Conservation (phyloP, 768 basidiomycete species). For the Boletus fagicola region DNA sequence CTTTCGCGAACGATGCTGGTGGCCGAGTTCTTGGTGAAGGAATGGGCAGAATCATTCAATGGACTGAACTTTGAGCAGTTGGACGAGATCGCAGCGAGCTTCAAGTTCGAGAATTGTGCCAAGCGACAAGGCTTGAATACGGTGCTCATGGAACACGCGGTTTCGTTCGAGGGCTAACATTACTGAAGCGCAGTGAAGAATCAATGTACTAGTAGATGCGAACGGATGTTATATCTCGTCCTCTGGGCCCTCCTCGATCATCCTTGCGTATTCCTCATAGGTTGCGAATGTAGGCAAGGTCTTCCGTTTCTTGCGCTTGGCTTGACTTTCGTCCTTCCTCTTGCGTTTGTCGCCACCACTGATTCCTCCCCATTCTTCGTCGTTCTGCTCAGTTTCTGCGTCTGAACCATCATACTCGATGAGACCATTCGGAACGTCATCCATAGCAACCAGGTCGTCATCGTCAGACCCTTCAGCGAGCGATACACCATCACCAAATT, state of each 20-base stretch:
- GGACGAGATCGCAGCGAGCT: slow-evolving; percentile 41
- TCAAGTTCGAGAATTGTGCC: slow-evolving; percentile 41
- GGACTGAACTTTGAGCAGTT: slow-evolving; percentile 36
- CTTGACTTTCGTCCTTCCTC: slow-evolving; percentile 39
- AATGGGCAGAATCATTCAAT: slow-evolving; percentile 19
- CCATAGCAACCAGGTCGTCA: slow-evolving; percentile 62
- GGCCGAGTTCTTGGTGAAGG: slow-evolving; percentile 33
- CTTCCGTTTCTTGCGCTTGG: slow-evolving; percentile 64
- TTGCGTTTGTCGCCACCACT: slow-evolving; percentile 54
- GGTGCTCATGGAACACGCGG: slow-evolving; percentile 6
- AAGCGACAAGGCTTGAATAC: slow-evolving; percentile 28
- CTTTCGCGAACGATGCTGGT: slow-evolving; percentile 36
- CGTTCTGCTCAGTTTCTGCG: slow-evolving; percentile 23
- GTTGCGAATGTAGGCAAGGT: slow-evolving; percentile 79
- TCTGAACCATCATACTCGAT: slow-evolving; percentile 61
- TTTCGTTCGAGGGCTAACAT: not conserved
- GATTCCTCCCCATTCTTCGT: slow-evolving; percentile 37
- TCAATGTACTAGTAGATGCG: not conserved
- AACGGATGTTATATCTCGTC: slow-evolving; percentile 21
- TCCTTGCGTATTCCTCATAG: slow-evolving; percentile 81
- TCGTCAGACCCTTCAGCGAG: slow-evolving; percentile 67
- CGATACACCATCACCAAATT: slow-evolving; percentile 47
- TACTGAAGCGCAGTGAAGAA: not conserved
- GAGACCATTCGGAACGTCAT: slow-evolving; percentile 53
- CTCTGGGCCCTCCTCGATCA: slow-evolving; percentile 66